Conservation (phyloP, 371 early-diverging fungal genomes). For the Mortierella sp. region DNA sequence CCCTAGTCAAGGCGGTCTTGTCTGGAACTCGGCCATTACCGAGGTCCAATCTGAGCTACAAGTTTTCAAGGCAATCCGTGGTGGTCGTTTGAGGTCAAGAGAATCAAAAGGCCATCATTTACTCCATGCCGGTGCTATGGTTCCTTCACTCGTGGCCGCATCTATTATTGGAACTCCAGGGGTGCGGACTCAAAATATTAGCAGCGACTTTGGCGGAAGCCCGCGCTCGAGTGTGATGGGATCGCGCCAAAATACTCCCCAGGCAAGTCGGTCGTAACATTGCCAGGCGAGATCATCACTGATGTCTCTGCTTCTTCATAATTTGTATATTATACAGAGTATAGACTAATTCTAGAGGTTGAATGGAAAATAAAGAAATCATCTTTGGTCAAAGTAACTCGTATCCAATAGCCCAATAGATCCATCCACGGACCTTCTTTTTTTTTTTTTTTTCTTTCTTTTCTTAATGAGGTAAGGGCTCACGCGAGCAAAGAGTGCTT, state of each 20-base stretch:
- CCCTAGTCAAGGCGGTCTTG: constrained; percentile 30
- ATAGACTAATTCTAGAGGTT: neutral
- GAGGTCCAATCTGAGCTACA: constrained; percentile 50
- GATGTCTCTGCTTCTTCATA: too few species aligned
- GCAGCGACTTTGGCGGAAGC: constrained; percentile 14
- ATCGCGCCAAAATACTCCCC: constrained; percentile 30
- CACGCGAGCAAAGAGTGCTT: neutral
- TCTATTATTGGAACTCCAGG: constrained; percentile 67
- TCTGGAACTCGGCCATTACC: constrained; percentile 57
- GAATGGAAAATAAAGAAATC: neutral
- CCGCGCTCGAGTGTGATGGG: constrained; percentile 36
- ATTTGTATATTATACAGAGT: neutral
- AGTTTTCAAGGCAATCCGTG: constrained; percentile 59
- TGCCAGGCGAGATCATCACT: too few species aligned
- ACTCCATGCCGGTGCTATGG: constrained; percentile 69
- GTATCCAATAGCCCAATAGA: too few species aligned
- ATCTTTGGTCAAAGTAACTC: too few species aligned
- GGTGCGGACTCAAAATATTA: neutral
- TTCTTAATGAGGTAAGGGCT: neutral
- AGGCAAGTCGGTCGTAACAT: neutral
- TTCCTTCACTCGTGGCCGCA: constrained; percentile 73
- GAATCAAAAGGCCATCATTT: constrained; percentile 23
- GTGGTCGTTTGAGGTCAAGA: constrained; percentile 55
- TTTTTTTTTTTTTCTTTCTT: too few species aligned
- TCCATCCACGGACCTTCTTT: too few species aligned